Evolutionary conservation across 768 basidiomycete species (phyloP).

Genomic region (Termitomyces sp.): DNA sequence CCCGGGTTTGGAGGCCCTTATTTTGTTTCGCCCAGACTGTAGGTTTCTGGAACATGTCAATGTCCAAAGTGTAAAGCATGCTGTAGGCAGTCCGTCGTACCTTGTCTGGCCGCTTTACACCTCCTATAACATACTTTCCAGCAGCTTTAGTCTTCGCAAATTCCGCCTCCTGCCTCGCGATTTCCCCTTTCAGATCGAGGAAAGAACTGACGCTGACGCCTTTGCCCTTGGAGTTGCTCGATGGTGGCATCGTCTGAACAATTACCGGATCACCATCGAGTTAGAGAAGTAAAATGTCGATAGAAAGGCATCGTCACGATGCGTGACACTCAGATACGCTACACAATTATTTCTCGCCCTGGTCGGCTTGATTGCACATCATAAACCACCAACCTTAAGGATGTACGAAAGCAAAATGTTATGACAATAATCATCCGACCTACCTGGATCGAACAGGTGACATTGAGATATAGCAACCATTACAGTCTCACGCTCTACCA

Average conservation of each 20-base stretch:
- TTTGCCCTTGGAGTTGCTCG: slow-evolving; percentile 59
- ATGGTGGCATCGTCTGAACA: slow-evolving; percentile 6
- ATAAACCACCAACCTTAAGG: too few species aligned
- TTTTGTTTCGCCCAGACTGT: slow-evolving; percentile 75
- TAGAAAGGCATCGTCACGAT: neutral
- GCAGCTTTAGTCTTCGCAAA: slow-evolving; percentile 53
- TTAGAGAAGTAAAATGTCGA: neutral
- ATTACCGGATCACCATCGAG: neutral
- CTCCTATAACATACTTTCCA: slow-evolving; percentile 55
- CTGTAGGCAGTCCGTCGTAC: slow-evolving; percentile 27
- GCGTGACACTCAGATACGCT: neutral
- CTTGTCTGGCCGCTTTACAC: slow-evolving; percentile 66
- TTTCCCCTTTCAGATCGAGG: slow-evolving; percentile 76
- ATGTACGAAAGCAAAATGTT: too few species aligned
- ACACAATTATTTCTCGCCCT: neutral
- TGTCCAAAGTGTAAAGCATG: neutral
- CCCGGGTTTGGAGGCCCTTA: slow-evolving; percentile 63
- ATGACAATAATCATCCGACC: too few species aligned
- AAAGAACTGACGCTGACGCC: slow-evolving; percentile 73
- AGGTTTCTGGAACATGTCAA: slow-evolving; percentile 48
- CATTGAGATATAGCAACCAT: slow-evolving; percentile 17
- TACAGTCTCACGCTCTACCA: slow-evolving; percentile 44
- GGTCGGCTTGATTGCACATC: too few species aligned
- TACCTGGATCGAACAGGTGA: slow-evolving; percentile 4
- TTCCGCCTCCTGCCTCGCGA: slow-evolving; percentile 57